phyloP scores from a whole-genome alignment of 2,329 filamentous ascomycete species.

The Arthrinium phaeospermum region DNA sequence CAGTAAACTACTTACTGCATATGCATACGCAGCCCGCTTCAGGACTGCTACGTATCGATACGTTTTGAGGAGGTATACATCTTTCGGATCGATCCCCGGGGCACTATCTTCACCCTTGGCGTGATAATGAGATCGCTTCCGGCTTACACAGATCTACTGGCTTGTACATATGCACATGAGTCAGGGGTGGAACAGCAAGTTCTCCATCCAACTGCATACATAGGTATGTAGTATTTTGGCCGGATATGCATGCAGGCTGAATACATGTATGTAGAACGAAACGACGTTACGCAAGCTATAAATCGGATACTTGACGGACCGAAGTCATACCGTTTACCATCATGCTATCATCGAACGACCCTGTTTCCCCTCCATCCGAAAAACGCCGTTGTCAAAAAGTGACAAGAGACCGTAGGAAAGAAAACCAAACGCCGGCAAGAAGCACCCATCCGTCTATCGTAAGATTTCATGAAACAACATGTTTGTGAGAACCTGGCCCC shows the following conservation, averaged over 20 bases:
- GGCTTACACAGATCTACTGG: neutral
- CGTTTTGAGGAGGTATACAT: neutral
- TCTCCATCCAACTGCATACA: neutral
- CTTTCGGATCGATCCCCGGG: neutral
- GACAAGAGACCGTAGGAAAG: neutral
- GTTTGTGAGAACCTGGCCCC: neutral
- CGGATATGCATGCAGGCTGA: neutral
- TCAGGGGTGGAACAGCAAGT: neutral
- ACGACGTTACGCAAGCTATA: slow-evolving; percentile 3
- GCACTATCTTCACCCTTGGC: neutral
- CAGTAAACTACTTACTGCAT: neutral
- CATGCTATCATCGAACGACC: neutral
- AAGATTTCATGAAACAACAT: slow-evolving; percentile 1
- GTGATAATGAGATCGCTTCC: neutral
- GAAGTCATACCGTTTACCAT: neutral
- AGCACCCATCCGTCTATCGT: neutral
- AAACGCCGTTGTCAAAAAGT: slow-evolving; percentile 4
- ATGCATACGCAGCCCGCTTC: too few relatives aligned
- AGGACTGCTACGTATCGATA: too few relatives aligned
- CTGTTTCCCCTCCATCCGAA: neutral
- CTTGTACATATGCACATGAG: neutral
- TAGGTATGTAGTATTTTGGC: neutral
- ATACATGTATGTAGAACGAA: neutral
- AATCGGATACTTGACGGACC: neutral
- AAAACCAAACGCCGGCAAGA: slow-evolving; percentile 1